Conservation (phyloP, 1,284 basidiomycete species). For the Tylopilus sp. region DNA sequence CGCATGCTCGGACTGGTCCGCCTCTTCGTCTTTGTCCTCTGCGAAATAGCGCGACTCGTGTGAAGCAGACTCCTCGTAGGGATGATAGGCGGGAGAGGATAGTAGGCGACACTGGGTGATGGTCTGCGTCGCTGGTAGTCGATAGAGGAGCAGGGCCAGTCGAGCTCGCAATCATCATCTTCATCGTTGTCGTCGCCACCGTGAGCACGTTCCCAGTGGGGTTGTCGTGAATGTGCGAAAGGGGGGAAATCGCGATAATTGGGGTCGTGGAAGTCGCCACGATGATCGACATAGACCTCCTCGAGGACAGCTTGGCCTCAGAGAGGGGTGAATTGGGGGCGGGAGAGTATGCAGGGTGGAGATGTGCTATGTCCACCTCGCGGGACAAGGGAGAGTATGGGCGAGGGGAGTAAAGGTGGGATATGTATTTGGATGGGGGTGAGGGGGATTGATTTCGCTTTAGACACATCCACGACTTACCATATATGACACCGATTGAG, state of each 20-base stretch:
- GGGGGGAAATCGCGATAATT: constrained; percentile 73
- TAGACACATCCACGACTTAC: too few species aligned
- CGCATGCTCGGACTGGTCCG: constrained; percentile 28
- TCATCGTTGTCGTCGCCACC: constrained; percentile 41
- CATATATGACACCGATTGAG: too few species aligned
- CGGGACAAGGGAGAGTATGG: constrained; percentile 45
- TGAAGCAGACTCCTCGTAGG: constrained; percentile 45
- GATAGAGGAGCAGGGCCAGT: constrained; percentile 26
- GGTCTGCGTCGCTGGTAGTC: constrained; percentile 34
- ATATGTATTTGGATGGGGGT: constrained; percentile 22
- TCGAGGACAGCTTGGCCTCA: constrained; percentile 35
- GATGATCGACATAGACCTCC: constrained; percentile 66
- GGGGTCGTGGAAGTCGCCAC: constrained; percentile 74
- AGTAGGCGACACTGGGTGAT: constrained; percentile 35
- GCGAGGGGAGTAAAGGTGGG: constrained; percentile 23
- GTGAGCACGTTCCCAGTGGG: constrained; percentile 35
- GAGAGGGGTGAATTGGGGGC: constrained; percentile 38
- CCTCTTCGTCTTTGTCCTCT: constrained; percentile 45
- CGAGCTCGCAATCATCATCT: constrained; percentile 35
- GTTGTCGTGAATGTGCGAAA: constrained; percentile 35
- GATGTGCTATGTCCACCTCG: constrained; percentile 63
- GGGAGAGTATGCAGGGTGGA: constrained; percentile 70
- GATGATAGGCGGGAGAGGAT: constrained; percentile 35
- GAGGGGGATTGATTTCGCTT: constrained; percentile 36
- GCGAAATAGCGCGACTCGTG: constrained; percentile 44